Evolutionary conservation across 331 rosid species (phyloP), one percentile per base, ranked within the genome.

Genomic region (Phaseolus coccineus): DNA sequence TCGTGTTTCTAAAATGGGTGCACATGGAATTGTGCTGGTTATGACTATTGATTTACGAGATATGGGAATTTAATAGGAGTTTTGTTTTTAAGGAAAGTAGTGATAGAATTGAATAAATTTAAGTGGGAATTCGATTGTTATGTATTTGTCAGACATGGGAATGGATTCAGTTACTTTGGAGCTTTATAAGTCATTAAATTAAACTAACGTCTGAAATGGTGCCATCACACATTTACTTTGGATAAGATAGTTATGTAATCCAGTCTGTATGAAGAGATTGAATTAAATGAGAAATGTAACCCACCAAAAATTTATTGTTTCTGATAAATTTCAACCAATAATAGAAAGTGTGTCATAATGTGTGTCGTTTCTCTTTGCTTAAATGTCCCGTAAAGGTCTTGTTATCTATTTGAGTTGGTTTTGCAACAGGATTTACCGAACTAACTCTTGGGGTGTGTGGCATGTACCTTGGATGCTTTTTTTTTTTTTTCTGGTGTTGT

Each of bases 201-300:
- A 42, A 42, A 8, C 13, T 42, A 42, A 42, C 13, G 13, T 2
- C 9, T 42, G 47, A 42, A 42, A 42, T 9, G 51, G 59, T 69
- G 11, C 3, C 62, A 47, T 61, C 28, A 0, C n/a, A 19, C 31
- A 55, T 58, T 55, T 53, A 53, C 25, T 1, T 53, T 25, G 30
- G 30, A 53, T 58, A 62, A 56, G 48, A n/a, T 27, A 15, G 22
- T 24, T 24, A 19, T 62, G 82, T 71, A 61, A 69, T 80, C 39
- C 74, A 33, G 69, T 59, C 69, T 58, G 16, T 57, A 11, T 3
- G 47, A 42, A 46, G 51, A 11, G 16, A 46, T 12, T 46, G 16
- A 19, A 12, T 12, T 12, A 46, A 46, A 12, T 12, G 15, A 46
- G 51, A 3, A 46, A 12, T 46, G 51, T 0, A 12, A 12, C 16